These are phyloP conservation scores for Yarrowia phangngaensis DNA, from an alignment of 805 yeast genomes.

Conservation along the genomic window DNA sequence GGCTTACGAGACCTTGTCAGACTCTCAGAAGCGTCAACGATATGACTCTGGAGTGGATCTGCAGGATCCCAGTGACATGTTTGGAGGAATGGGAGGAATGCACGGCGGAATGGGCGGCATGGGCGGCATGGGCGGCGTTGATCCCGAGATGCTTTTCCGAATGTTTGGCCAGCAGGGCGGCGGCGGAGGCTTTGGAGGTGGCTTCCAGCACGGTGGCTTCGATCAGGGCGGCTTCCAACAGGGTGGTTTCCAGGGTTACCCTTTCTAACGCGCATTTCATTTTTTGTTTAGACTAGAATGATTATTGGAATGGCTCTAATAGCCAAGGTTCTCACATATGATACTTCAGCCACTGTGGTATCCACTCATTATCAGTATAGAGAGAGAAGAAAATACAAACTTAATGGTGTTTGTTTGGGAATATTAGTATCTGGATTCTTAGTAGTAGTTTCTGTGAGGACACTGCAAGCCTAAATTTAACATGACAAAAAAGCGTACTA, in stretches of 20 bases:
- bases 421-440: too few relatives aligned
- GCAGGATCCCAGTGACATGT: slow-evolving; percentile 38
- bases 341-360: too few relatives aligned
- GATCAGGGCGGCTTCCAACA: slow-evolving; percentile 2
- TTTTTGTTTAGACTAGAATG: too few relatives aligned
- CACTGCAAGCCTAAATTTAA: too few relatives aligned
- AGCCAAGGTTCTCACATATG: too few relatives aligned
- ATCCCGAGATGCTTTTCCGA: slow-evolving; percentile 40
- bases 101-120: slow-evolving; percentile 58
- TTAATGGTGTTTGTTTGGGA: too few relatives aligned
- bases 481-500: too few relatives aligned
- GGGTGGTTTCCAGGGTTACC: slow-evolving; percentile 26
- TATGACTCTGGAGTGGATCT: slow-evolving; percentile 85
- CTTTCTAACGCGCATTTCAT: too few relatives aligned
- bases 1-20: slow-evolving; percentile 82
- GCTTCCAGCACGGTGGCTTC: slow-evolving; percentile 7
- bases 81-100: slow-evolving; percentile 62
- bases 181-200: slow-evolving; percentile 31
- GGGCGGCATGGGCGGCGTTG: slow-evolving; percentile 44
- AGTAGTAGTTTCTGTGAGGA: too few relatives aligned
- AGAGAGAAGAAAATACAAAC: too few relatives aligned
- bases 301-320: too few relatives aligned
- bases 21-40: slow-evolving; percentile 78
- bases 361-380: too few relatives aligned
- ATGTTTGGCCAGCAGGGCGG: slow-evolving; percentile 40